Evolutionary conservation across 2,329 filamentous ascomycete species (phyloP).

Genomic region (Penicillium hesseltinei): DNA sequence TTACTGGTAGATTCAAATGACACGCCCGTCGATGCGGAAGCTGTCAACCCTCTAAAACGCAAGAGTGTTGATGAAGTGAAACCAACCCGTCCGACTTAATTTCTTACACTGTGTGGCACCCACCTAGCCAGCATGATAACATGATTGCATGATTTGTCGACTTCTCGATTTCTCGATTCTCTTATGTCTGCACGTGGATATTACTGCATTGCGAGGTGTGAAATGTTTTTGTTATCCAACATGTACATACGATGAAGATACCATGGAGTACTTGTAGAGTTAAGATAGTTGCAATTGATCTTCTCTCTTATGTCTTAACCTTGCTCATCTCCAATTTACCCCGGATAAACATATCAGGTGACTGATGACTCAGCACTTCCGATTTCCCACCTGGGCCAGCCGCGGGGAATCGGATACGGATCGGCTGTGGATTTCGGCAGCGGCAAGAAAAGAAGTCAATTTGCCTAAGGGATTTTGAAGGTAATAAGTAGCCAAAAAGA

Average conservation of each 20-base stretch:
- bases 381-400: neutral
- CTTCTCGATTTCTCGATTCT: constrained; percentile 6
- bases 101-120: neutral
- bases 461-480: neutral
- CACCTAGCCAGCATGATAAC: constrained; percentile 1
- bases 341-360: neutral
- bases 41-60: constrained; percentile 37
- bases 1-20: constrained; percentile 10
- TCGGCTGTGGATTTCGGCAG: constrained; percentile 22
- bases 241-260: constrained; percentile 30
- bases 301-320: neutral
- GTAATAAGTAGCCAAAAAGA: constrained; percentile 1
- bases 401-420: constrained; percentile 24
- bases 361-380: constrained; percentile 4
- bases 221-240: constrained; percentile 7
- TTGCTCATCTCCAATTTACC: too few relatives aligned
- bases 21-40: constrained; percentile 6
- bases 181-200: constrained; percentile 10
- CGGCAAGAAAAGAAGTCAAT: neutral
- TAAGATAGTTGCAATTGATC: constrained; percentile 5
- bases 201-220: constrained; percentile 21
- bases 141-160: constrained; percentile 14
- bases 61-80: constrained; percentile 26
- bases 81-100: neutral
- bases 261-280: constrained; percentile 13